Conservation (phyloP, 495 filamentous ascomycete species). For the Hypoxylon fuscum region DNA sequence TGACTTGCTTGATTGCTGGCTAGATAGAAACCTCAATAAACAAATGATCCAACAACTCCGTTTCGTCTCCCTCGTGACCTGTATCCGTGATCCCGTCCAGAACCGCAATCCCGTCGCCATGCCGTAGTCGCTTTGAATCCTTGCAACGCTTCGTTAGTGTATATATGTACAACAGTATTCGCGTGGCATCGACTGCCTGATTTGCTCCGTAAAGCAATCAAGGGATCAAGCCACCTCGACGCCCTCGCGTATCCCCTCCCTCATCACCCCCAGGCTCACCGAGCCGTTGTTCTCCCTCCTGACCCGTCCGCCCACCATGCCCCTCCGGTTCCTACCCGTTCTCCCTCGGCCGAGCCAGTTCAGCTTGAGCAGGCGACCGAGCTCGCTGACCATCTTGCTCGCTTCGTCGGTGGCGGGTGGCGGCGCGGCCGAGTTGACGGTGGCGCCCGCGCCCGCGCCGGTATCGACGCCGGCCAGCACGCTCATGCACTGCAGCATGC, state of each 20-base stretch:
- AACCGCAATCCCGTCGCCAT: too few relatives aligned
- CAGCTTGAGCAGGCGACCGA: slow-evolving; percentile 86
- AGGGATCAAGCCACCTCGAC: slow-evolving; percentile 38
- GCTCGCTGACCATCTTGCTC: slow-evolving; percentile 81
- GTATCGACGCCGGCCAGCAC: slow-evolving; percentile 78
- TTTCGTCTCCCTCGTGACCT: not conserved
- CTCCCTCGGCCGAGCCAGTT: slow-evolving; percentile 95
- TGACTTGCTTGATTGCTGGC: not conserved
- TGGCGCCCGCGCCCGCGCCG: not conserved
- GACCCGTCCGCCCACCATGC: slow-evolving; percentile 73
- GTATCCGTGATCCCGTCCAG: not conserved
- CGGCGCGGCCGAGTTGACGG: slow-evolving; percentile 33
- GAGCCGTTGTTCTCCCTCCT: slow-evolving; percentile 41
- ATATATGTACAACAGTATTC: too few relatives aligned
- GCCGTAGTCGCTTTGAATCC: too few relatives aligned
- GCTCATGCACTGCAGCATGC: slow-evolving; percentile 96
- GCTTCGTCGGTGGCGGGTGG: too few relatives aligned
- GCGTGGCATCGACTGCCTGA: too few relatives aligned
- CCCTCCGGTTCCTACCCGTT: slow-evolving; percentile 86
- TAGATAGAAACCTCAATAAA: too few relatives aligned
- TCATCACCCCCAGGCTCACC: slow-evolving; percentile 16
- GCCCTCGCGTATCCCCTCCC: slow-evolving; percentile 41
- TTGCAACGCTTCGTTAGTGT: too few relatives aligned
- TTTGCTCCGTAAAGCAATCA: not conserved
- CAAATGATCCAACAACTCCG: not conserved